phyloP scores from a whole-genome alignment of 2,329 filamentous ascomycete species.

The Didymella pinodella region DNA sequence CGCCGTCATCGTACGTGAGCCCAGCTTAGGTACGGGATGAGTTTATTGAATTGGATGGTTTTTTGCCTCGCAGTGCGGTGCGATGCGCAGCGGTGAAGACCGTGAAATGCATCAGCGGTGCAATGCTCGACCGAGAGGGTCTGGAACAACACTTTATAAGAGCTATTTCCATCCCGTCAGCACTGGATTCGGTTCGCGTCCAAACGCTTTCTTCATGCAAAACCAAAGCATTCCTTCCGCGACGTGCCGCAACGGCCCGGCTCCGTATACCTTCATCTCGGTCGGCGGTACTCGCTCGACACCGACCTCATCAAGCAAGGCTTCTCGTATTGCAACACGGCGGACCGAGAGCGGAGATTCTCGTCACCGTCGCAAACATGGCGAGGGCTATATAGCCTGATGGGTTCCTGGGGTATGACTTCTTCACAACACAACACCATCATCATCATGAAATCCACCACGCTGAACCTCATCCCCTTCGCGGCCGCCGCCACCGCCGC shows the following conservation, averaged over 20 bases:
- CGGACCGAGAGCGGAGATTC: neutral
- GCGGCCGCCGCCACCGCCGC: constrained; percentile 9
- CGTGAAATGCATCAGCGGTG: too few relatives aligned
- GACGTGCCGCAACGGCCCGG: constrained; percentile 2
- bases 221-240: neutral
- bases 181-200: too few relatives aligned
- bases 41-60: too few relatives aligned
- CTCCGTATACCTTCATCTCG: constrained; percentile 7
- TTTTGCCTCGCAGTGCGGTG: too few relatives aligned
- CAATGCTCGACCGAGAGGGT: too few relatives aligned
- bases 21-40: too few relatives aligned
- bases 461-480: neutral
- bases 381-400: neutral
- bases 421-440: neutral
- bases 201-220: too few relatives aligned
- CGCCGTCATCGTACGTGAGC: too few relatives aligned
- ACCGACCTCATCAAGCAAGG: neutral
- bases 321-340: neutral
- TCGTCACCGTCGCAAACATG: neutral
- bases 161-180: too few relatives aligned
- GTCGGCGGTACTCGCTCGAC: constrained; percentile 6
- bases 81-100: too few relatives aligned
- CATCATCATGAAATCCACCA: neutral
- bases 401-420: neutral
- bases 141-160: too few relatives aligned